Evolutionary conservation across 257 asterid genomes (phyloP).

Genomic region (Salvia rosmarinus): DNA sequence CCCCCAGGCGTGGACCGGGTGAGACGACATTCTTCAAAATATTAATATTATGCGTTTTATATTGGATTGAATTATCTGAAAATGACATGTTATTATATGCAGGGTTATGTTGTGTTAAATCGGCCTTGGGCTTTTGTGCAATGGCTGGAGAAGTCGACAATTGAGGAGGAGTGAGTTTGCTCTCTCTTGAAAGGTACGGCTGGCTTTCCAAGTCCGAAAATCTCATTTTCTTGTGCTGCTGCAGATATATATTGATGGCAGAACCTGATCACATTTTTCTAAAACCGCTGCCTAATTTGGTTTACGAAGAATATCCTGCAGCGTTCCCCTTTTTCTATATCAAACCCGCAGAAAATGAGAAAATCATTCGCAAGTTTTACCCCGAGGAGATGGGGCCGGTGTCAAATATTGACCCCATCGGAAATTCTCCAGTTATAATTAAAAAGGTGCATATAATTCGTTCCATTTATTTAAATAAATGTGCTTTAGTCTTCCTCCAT

Average conservation of each 20-base stretch:
- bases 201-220: background rate
- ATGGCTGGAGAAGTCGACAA: constrained; percentile 62
- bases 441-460: constrained; percentile 42
- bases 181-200: constrained; percentile 24
- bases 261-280: constrained; percentile 71
- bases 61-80: background rate
- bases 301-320: constrained; percentile 48
- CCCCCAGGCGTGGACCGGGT: constrained; percentile 61
- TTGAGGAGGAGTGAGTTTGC: constrained; percentile 66
- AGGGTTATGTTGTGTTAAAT: constrained; percentile 69
- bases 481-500: no score
- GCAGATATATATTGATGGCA: constrained; percentile 65
- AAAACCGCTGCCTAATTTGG: constrained; percentile 57
- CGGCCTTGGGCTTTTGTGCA: constrained; percentile 80
- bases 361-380: constrained; percentile 49
- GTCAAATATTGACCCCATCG: constrained; percentile 59
- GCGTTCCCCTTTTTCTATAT: constrained; percentile 67
- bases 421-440: constrained; percentile 67
- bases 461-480: no score
- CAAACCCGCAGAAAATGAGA: constrained; percentile 48
- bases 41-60: background rate
- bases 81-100: constrained; percentile 25
- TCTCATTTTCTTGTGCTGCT: constrained; percentile 20
- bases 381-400: constrained; percentile 64
- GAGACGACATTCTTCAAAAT: background rate